phyloP scores from a whole-genome alignment of 495 filamentous ascomycete genomes.

The Penicillium herquei region DNA sequence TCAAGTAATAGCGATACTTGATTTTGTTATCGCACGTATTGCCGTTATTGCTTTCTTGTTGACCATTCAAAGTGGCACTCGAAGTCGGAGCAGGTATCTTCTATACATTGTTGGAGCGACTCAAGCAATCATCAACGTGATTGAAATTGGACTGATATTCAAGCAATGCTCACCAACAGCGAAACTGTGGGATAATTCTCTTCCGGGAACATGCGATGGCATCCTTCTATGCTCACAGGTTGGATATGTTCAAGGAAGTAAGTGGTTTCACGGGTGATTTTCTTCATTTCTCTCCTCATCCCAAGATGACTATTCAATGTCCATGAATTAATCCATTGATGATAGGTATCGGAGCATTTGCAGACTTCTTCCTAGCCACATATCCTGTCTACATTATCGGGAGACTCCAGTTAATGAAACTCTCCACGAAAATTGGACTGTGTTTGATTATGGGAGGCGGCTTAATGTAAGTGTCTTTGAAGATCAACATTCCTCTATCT shows the following conservation, averaged over 20 bases:
- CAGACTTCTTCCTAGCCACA: conserved; percentile 33
- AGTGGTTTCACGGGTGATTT: not conserved
- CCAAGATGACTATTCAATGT: not conserved
- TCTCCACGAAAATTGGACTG: conserved; percentile 31
- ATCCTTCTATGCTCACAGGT: conserved; percentile 19
- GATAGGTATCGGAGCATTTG: conserved; percentile 24
- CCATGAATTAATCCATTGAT: not conserved
- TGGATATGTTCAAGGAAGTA: conserved; percentile 29
- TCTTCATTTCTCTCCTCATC: too few species aligned
- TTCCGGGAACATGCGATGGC: conserved; percentile 24
- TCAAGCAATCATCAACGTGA: conserved; percentile 24
- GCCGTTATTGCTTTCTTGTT: conserved; percentile 35
- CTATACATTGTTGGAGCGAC: conserved; percentile 26
- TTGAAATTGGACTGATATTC: conserved; percentile 22
- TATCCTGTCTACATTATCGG: conserved; percentile 35
- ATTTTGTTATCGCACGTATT: conserved; percentile 23
- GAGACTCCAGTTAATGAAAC: conserved; percentile 25
- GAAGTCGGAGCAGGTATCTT: conserved; percentile 16
- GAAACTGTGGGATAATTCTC: conserved; percentile 24
- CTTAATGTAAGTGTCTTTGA: conserved; percentile 23
- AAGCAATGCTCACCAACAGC: conserved; percentile 24
- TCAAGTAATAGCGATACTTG: conserved; percentile 22
- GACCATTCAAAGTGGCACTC: conserved; percentile 24
- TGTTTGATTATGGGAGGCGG: conserved; percentile 38
- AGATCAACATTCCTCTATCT: not conserved